Percentiles rank a stretch among this genome's conserved stretches.
Conservation (phyloP, 192 early-diverging fungal genomes). For the Coemansia sp. region DNA sequence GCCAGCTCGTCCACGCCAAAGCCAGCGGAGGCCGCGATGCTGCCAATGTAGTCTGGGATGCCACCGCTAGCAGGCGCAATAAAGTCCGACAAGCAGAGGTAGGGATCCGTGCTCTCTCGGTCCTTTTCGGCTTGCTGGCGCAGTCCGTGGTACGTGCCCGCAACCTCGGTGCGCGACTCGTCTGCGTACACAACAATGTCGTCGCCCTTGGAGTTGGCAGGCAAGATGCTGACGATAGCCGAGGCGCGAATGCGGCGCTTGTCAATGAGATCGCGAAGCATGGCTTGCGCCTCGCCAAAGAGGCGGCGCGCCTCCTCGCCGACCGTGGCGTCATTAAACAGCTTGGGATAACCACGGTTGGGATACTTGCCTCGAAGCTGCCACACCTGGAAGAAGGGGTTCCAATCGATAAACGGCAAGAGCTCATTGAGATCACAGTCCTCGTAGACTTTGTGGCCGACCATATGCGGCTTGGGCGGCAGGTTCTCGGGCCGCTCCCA, state of each 20-base stretch:
- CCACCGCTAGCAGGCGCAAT: conserved; percentile 78
- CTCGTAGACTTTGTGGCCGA: conserved; percentile 80
- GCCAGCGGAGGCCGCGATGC: conserved; percentile 87
- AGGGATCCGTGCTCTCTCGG: conserved; percentile 81
- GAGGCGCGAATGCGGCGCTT: conserved; percentile 72
- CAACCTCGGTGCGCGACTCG: conserved; percentile 67
- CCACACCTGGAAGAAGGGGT: conserved; percentile 99
- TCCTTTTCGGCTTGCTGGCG: conserved; percentile 87
- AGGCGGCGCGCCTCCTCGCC: conserved; percentile 89
- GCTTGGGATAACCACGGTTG: conserved; percentile 96
- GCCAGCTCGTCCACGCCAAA: conserved; percentile 91
- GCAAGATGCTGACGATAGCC: conserved; percentile 87
- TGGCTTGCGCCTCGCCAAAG: conserved; percentile 81
- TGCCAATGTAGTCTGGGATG: conserved; percentile 86
- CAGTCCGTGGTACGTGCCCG: conserved; percentile 84
- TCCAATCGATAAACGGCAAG: conserved; percentile 94
- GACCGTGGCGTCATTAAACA: conserved; percentile 95
- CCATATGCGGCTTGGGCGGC: conserved; percentile 80
- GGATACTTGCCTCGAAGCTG: conserved; percentile 96
- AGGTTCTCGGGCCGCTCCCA: conserved; percentile 64
- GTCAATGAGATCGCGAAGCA: conserved; percentile 81
- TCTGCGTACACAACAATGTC: conserved; percentile 89
- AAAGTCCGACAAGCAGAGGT: conserved; percentile 91
- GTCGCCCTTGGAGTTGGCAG: conserved; percentile 86
- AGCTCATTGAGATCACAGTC: conserved; percentile 77